Base-by-base conservation (phyloP, 139 green algal species). In the Eudorina sp. region DNA sequence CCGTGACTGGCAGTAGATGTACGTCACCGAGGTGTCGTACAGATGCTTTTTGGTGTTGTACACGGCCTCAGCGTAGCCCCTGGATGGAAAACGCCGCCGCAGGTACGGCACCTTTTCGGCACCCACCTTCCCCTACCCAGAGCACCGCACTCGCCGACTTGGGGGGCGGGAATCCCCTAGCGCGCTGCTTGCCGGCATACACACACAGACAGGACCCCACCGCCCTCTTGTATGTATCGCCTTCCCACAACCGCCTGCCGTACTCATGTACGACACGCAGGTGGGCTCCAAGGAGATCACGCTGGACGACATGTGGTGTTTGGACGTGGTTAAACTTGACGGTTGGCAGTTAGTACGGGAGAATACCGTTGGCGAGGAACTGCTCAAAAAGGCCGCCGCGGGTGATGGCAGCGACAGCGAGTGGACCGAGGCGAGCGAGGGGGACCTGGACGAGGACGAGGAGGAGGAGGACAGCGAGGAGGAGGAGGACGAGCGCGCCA, bases 231-330 rank as follows among this genome's bases (percentile, higher is more conserved):
- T n/a, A n/a, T n/a, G n/a, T n/a, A n/a, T n/a, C n/a, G n/a, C 48
- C n/a, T n/a, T 29, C 55, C 55, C 14, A 9, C 55, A 8, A 9
- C 55, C 23, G 5, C 23, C 55, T 66, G 55, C 55, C 55, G n/a
- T 23, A 43, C 6, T 38, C 3, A 38, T 43, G n/a, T 38, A 23
- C 3, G 4, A 4, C 34, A 6, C 0, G 9, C 78, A 85, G 78
- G 55, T 90, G 19, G 77, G 90, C 2, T 66, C 55, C 19, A 82
- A 91, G 53, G 97, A 99, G 89, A 85, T 99, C 13, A 97, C 96
- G 14, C 90, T 99, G 85, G 97, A 99, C 88, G 97, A 99, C 90
- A 84, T 99, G 53, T 99, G 97, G 96, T 82, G 66, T 27, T 87
- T 99, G 14, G 94, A 99, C 90, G 89, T 99, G n/a, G 91, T 83